phyloP scores from a whole-genome alignment of 2,329 filamentous ascomycete genomes.

The Exophiala bonariae region DNA sequence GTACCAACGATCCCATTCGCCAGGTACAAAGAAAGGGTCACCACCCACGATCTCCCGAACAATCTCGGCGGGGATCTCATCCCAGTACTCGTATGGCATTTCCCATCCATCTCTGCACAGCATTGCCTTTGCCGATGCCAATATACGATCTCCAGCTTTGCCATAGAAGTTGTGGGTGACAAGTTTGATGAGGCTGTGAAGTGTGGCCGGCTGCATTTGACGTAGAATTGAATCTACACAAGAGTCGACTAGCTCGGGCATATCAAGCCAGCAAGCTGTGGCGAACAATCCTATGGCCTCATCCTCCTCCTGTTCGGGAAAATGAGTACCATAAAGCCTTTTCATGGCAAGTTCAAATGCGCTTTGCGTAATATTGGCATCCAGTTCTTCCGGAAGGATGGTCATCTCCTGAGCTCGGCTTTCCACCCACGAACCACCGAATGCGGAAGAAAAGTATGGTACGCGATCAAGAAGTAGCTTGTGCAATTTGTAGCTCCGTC shows the following conservation, averaged over 20 bases:
- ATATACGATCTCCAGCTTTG: slow-evolving; percentile 53
- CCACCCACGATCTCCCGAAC: slow-evolving; percentile 59
- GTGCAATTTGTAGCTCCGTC: slow-evolving; percentile 53
- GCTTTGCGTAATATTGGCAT: slow-evolving; percentile 52
- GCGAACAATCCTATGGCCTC: slow-evolving; percentile 58
- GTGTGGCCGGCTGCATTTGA: slow-evolving; percentile 52
- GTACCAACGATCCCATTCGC: slow-evolving; percentile 60
- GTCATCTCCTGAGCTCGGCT: slow-evolving; percentile 53
- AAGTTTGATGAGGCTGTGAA: slow-evolving; percentile 52
- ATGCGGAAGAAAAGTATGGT: slow-evolving; percentile 56
- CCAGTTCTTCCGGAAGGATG: slow-evolving; percentile 55
- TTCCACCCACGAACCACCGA: slow-evolving; percentile 58
- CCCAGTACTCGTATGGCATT: slow-evolving; percentile 54
- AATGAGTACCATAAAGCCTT: slow-evolving; percentile 53
- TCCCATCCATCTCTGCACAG: slow-evolving; percentile 58
- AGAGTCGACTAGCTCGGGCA: slow-evolving; percentile 56
- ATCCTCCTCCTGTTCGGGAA: slow-evolving; percentile 49
- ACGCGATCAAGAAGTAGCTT: slow-evolving; percentile 56
- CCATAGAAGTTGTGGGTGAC: slow-evolving; percentile 59
- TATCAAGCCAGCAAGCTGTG: slow-evolving; percentile 59
- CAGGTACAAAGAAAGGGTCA: slow-evolving; percentile 59
- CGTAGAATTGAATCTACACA: slow-evolving; percentile 56
- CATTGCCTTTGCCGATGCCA: slow-evolving; percentile 60
- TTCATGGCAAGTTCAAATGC: slow-evolving; percentile 58
- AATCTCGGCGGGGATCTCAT: slow-evolving; percentile 58